Conservation (phyloP, 2,329 filamentous ascomycete genomes). For the Ceratocystis harringtonii region DNA sequence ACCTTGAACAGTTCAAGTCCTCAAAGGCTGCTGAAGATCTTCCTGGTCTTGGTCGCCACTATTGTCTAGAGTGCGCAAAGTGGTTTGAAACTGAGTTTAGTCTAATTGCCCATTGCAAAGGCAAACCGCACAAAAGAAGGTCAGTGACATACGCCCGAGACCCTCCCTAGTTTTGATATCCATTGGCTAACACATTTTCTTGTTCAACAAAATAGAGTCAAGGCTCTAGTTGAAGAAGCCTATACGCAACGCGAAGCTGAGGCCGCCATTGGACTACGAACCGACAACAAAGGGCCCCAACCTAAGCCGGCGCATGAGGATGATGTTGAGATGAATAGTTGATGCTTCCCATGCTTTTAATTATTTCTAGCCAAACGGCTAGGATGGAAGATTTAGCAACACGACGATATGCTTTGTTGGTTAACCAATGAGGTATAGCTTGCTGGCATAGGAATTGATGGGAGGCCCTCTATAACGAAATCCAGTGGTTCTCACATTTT, state of each 20-base stretch:
- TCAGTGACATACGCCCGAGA: slow-evolving; percentile 25
- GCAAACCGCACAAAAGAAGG: slow-evolving; percentile 90
- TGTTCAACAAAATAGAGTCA: slow-evolving; percentile 41
- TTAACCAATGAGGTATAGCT: no score
- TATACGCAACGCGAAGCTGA: slow-evolving; percentile 79
- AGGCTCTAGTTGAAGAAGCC: slow-evolving; percentile 67
- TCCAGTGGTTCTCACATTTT: neutral
- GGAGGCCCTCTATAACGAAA: neutral
- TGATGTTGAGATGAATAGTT: slow-evolving; percentile 26
- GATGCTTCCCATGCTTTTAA: slow-evolving; percentile 12
- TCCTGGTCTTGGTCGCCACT: slow-evolving; percentile 69
- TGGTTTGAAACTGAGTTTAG: slow-evolving; percentile 84
- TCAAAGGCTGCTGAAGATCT: slow-evolving; percentile 74
- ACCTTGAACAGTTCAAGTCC: slow-evolving; percentile 64
- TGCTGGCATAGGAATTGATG: neutral
- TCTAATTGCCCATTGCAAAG: slow-evolving; percentile 58
- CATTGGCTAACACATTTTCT: slow-evolving; percentile 1
- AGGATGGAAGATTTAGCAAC: neutral
- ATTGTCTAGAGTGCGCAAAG: slow-evolving; percentile 88
- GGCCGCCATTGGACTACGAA: slow-evolving; percentile 56
- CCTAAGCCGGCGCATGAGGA: slow-evolving; percentile 17
- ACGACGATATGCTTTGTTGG: neutral
- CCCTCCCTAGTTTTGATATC: slow-evolving; percentile 7
- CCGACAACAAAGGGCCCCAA: slow-evolving; percentile 43
- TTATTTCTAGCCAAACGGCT: neutral